Base-by-base conservation (phyloP, 768 basidiomycete genomes). In the Pisolithus orientalis region DNA sequence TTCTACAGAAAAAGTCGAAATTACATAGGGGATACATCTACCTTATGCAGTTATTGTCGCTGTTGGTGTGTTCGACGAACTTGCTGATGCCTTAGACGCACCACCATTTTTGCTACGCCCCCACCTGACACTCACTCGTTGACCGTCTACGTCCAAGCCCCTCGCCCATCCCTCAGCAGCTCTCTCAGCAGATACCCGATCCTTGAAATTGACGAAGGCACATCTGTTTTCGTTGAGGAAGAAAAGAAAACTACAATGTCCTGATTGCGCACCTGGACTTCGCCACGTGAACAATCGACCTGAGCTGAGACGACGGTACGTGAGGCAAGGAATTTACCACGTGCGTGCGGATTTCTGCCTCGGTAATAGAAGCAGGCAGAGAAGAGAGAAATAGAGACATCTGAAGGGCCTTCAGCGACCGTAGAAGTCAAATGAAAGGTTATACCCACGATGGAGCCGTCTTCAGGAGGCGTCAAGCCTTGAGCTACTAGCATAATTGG, bases 171-270 rank as follows among this genome's bases (percentile, higher is more conserved):
- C 85, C 56, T 89, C 82, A 0, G 94, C 94, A 0, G 90, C 93
- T 14, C 75, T 73, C 70, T 99, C 96, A 14, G 96, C 94, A n/a
- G 80, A 75, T 6, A 75, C 62, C 17, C 96, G 80, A 50, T 87
- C 82, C 59, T 79, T 84, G 74, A 98, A 98, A 68, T 97, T 97
- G 49, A 96, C 79, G 68, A 99, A 99, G 1, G 95, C 96, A 70
- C 94, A 95, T 68, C 90, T 90, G 53, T 14, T 39, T 17, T 49
- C 17, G 17, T n/a, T 57, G 45, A 53, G 48, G 50, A 37, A 45
- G 49, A 31, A 13, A 13, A 16, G 25, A 44, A 6, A 16, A 39
- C 27, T 29, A 10, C 2, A 1, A 9, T 24, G 48, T 37, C 0
- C 11, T 24, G 13, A 34, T 39, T n/a, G 64, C 72, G 9, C 56